phyloP scores from a whole-genome alignment of 148 eudicot genomes.

The Pharnaceum exiguum region DNA sequence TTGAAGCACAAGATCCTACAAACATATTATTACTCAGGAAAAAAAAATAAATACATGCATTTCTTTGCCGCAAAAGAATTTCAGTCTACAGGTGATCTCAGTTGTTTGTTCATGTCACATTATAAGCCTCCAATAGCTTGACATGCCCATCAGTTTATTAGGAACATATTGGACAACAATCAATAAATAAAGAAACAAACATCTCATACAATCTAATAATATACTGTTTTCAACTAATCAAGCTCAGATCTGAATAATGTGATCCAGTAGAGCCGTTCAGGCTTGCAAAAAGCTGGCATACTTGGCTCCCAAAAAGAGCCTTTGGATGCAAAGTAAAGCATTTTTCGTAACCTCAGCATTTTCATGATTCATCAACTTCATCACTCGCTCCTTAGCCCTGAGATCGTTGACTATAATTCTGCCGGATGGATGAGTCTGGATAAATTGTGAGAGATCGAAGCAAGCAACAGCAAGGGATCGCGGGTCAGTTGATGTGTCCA shows the following conservation, averaged over 20 bases:
- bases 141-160: slow-evolving; percentile 22
- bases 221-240: not conserved
- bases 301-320: slow-evolving; percentile 98
- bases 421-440: slow-evolving; percentile 94
- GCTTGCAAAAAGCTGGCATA: slow-evolving; percentile 97
- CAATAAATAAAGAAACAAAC: slow-evolving; percentile 15
- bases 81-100: slow-evolving; percentile 13
- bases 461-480: slow-evolving; percentile 90
- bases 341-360: slow-evolving; percentile 90
- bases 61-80: slow-evolving; percentile 7
- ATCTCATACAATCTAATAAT: slow-evolving; percentile 9
- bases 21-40: no score
- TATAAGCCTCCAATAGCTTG: slow-evolving; percentile 4
- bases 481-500: slow-evolving; percentile 77
- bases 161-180: slow-evolving; percentile 13
- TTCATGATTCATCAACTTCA: slow-evolving; percentile 93
- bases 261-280: slow-evolving; percentile 23
- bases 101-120: slow-evolving; percentile 14
- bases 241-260: slow-evolving; percentile 3
- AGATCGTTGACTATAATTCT: slow-evolving; percentile 80
- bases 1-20: slow-evolving; percentile 5
- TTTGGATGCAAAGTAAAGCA: slow-evolving; percentile 87
- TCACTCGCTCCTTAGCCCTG: slow-evolving; percentile 91
- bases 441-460: slow-evolving; percentile 93
- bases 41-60: not conserved